Percentiles rank a stretch among this genome's conserved stretches.
These are phyloP conservation scores for Penicillium goetzii DNA, from an alignment of 495 filamentous ascomycete species.

Conservation along the genomic window DNA sequence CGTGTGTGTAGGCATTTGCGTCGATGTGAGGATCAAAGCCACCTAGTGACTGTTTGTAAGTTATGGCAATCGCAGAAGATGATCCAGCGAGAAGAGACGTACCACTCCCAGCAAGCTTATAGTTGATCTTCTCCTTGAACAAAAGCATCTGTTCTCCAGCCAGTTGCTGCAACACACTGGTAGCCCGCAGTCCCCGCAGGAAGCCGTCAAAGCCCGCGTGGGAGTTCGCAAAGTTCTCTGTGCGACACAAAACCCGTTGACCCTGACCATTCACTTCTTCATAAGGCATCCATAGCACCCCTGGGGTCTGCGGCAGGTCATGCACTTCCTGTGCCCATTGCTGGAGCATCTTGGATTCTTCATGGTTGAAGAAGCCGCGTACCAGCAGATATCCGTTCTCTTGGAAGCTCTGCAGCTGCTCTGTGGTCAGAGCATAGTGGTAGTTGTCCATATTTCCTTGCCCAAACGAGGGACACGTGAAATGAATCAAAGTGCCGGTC, in stretches of 20 bases:
- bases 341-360: constrained; percentile 37
- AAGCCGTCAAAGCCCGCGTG: constrained; percentile 45
- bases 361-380: constrained; percentile 32
- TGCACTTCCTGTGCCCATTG: constrained; percentile 50
- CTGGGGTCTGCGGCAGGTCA: constrained; percentile 41
- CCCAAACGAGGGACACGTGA: background rate
- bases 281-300: constrained; percentile 51
- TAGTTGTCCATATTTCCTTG: constrained; percentile 29
- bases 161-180: constrained; percentile 40
- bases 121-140: constrained; percentile 40
- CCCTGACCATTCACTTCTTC: constrained; percentile 49
- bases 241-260: constrained; percentile 48
- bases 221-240: constrained; percentile 52
- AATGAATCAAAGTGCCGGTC: background rate
- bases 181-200: constrained; percentile 42
- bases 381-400: constrained; percentile 47
- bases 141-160: constrained; percentile 50
- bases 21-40: constrained; percentile 52
- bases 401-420: constrained; percentile 43
- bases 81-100: background rate
- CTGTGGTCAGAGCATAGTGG: constrained; percentile 28
- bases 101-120: constrained; percentile 48
- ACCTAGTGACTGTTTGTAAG: constrained; percentile 14
- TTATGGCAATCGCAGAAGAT: background rate
- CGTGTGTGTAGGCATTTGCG: constrained; percentile 51